Base-by-base conservation (phyloP, 2,329 filamentous ascomycete species). In the Clarireedia homoeocarpa region DNA sequence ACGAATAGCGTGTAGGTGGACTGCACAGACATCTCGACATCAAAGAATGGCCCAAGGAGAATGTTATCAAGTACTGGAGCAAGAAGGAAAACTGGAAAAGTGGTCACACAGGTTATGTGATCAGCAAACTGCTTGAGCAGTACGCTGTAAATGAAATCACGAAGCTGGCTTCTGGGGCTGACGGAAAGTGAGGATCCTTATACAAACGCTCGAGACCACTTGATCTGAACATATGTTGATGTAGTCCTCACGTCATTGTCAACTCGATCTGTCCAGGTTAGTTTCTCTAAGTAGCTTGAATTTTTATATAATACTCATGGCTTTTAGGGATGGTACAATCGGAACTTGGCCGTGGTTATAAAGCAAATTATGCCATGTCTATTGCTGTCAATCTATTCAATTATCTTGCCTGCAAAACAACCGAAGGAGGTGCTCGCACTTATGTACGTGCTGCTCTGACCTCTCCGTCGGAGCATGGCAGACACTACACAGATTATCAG, bases 361-460 rank as follows among this genome's bases (percentile, higher is more conserved):
- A 51, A 34, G 65, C 61, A 7, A 60, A 56, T 26, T 45, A 55
- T 10, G 9, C 63, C 6, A 56, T 61, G 40, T 39, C 46, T 17
- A 6, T 58, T 6, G 53, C 24, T 3, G 51, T 63, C 12, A 55
- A 62, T 27, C 17, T 39, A 2, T 59, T 64, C 47, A 62, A 61
- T 53, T 56, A 42, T 5, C 2, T 62, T 23, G 34, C 64, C 14
- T 59, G 57, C 12, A 69, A 67, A 51, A 65, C 58, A 4, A 65
- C 69, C 2, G 69, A 71, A 61, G 65, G 62, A 1, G 70, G 69
- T 4, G 65, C 67, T 34, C 62, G 66, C 48, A 65, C 65, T 38
- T 60, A 66, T 24, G 57, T 70, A 15, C 62, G 65, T 52, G 64
- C 66, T 24, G 63, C 65, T 5, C n/a, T 63, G 34, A 66, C 62